Conservation (phyloP, 805 yeast genomes). For the Kodamaea kakaduensis region DNA sequence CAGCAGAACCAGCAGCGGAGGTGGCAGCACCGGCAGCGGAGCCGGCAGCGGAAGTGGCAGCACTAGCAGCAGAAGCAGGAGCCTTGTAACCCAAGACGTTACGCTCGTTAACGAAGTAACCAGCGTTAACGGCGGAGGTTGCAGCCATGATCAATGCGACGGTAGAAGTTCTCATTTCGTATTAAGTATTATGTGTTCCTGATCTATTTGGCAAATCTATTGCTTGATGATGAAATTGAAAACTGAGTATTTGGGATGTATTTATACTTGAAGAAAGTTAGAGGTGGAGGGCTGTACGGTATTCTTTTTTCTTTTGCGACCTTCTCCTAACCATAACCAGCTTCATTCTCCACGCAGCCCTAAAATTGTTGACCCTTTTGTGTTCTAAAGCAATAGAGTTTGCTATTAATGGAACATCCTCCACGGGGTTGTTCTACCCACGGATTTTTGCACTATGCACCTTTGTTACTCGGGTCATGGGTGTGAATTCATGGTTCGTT, state of each 20-base stretch:
- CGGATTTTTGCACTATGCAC: too few relatives aligned
- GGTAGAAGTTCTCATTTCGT: constrained; percentile 12
- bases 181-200: not conserved
- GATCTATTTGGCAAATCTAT: not conserved
- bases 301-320: not conserved
- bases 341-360: constrained; percentile 1
- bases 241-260: not conserved
- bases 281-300: not conserved
- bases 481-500: too few relatives aligned
- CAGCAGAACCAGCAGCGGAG: constrained; percentile 7
- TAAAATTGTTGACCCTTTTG: too few relatives aligned
- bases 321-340: constrained; percentile 1
- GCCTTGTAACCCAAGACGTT: constrained; percentile 3
- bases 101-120: constrained; percentile 13
- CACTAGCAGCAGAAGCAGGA: constrained; percentile 1
- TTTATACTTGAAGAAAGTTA: not conserved
- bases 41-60: constrained; percentile 17
- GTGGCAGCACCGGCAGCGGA: constrained; percentile 19
- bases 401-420: too few relatives aligned
- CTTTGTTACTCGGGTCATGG: too few relatives aligned
- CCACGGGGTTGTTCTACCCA: too few relatives aligned
- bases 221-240: not conserved
- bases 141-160: constrained; percentile 13
- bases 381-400: too few relatives aligned
- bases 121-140: constrained; percentile 13